Evolutionary conservation across 2,329 filamentous ascomycete genomes (phyloP).

Genomic region (Diaporthe sp.): DNA sequence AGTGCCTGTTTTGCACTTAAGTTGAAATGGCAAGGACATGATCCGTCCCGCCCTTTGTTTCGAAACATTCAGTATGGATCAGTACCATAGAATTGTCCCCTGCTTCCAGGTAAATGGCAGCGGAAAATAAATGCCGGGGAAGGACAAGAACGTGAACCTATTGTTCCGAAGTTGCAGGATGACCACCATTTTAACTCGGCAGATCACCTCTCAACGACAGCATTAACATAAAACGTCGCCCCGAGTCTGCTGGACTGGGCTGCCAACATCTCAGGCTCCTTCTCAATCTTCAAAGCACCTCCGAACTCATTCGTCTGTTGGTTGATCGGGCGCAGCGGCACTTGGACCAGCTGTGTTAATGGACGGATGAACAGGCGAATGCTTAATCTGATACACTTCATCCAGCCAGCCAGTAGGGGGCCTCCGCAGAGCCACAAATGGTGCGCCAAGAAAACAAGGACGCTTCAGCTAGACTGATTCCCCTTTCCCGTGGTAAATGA

Average conservation of each 20-base stretch:
- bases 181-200: not conserved
- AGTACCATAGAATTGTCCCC: not conserved
- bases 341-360: not conserved
- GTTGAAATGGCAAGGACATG: not conserved
- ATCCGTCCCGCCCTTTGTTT: not conserved
- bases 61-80: not conserved
- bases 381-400: conserved; percentile 5
- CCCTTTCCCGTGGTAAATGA: not conserved
- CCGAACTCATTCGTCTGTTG: not conserved
- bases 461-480: conserved; percentile 15
- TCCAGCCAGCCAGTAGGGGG: not conserved
- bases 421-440: not conserved
- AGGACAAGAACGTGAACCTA: not conserved
- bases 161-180: conserved; percentile 3
- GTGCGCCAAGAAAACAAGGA: conserved; percentile 2
- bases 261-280: not conserved
- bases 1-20: not conserved
- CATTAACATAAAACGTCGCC: not conserved
- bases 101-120: not conserved
- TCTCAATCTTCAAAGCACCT: not conserved
- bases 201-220: not conserved
- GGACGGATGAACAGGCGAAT: conserved; percentile 8
- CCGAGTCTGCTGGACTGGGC: not conserved
- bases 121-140: conserved; percentile 9
- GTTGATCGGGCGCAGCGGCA: not conserved